phyloP scores from a whole-genome alignment of 228 moss, liverwort and hornwort species.

The Sphagnum fallax region DNA sequence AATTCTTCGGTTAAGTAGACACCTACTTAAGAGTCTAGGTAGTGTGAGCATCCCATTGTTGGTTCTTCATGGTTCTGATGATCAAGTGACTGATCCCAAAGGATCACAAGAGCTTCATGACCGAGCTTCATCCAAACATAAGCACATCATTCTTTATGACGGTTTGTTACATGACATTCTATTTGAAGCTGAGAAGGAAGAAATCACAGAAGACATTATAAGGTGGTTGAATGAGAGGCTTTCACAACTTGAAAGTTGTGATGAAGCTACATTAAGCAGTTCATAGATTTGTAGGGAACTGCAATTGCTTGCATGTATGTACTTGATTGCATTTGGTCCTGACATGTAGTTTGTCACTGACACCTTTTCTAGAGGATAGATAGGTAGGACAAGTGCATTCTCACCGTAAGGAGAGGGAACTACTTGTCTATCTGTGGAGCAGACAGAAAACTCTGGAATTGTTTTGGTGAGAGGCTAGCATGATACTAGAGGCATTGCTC shows the following conservation, averaged over 20 bases:
- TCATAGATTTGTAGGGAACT: no score
- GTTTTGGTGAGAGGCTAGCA: no score
- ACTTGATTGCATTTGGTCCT: no score
- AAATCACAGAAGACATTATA: conserved; percentile 59
- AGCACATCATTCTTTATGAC: conserved; percentile 72
- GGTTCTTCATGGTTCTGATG: conserved; percentile 85
- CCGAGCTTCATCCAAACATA: conserved; percentile 63
- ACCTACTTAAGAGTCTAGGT: conserved; percentile 66
- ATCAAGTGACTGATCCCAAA: conserved; percentile 76
- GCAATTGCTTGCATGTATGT: no score
- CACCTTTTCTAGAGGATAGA: no score
- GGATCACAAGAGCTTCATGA: conserved; percentile 83
- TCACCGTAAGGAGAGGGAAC: no score
- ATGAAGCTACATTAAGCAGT: no score
- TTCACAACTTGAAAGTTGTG: conserved; percentile 7
- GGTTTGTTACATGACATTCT: conserved; percentile 86
- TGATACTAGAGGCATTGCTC: no score
- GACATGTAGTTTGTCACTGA: no score
- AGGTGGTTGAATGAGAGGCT: conserved; percentile 67
- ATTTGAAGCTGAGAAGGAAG: conserved; percentile 82
- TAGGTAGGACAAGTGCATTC: no score
- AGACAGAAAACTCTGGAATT: no score
- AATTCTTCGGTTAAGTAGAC: conserved; percentile 69
- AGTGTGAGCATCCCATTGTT: conserved; percentile 64
- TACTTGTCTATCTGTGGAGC: no score